Conservation (phyloP, 2,329 filamentous ascomycete species). For the Colletotrichum aenigma region DNA sequence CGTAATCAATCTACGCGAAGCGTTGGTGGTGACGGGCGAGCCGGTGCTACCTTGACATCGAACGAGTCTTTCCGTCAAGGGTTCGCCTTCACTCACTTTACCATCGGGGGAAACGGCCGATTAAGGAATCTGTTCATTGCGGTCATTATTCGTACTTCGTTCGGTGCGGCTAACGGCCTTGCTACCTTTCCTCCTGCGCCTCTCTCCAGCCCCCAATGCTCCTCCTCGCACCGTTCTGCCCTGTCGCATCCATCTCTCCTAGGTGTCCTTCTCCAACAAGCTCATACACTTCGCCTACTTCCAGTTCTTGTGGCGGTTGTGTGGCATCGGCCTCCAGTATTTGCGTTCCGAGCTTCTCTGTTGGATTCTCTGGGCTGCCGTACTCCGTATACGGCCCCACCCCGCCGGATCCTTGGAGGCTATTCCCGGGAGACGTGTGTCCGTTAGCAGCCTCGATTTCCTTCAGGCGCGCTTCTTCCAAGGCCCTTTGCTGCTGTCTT, state of each 20-base stretch:
- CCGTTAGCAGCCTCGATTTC: conserved; percentile 30
- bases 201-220: conserved; percentile 13
- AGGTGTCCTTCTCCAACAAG: conserved; percentile 38
- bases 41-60: neutral
- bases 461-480: conserved; percentile 1
- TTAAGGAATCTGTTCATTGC: neutral
- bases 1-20: neutral
- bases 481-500: conserved; percentile 34
- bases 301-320: conserved; percentile 28
- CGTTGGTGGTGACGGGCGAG: neutral
- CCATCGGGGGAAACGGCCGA: neutral
- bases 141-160: neutral
- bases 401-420: conserved; percentile 24
- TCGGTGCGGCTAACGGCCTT: neutral
- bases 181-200: neutral
- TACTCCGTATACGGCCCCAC: conserved; percentile 10
- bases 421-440: conserved; percentile 24
- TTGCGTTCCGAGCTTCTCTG: neutral
- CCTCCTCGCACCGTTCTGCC: conserved; percentile 11
- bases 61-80: neutral
- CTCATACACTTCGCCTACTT: conserved; percentile 31
- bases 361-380: conserved; percentile 1
- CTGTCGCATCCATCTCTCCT: conserved; percentile 13
- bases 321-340: conserved; percentile 24
- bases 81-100: neutral